Evolutionary conservation across 2,329 filamentous ascomycete genomes (phyloP), one percentile per base, ranked within the genome.

Genomic region (Sporothrix schenckii): DNA sequence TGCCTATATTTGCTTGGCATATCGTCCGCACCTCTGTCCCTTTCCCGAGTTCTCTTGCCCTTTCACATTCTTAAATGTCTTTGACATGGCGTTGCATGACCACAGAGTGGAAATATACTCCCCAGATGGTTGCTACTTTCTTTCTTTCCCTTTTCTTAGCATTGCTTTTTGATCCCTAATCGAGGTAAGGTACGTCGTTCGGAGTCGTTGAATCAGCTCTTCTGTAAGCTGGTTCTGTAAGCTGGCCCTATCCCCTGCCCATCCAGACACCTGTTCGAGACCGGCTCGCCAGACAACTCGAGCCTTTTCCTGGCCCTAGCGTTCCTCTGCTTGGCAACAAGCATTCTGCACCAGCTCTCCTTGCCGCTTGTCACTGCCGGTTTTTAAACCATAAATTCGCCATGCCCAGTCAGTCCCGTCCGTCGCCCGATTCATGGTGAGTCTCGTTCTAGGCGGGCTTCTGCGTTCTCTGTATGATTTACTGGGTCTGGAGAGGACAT

Each of bases 261-360:
- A 65, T 50, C 61, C 61, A 65, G 61, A 65, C 61, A 34, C 27
- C 60, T 50, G 61, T 65, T 50, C 61, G 61, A 65, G 61, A 65
- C 14, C 21, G 16, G 19, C 34, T 65, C 27, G 44, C 24, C 61
- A 50, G 41, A 27, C 3, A 10, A 50, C 61, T 65, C 61, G 44
- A 44, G 27, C 61, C 61, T 50, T 24, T 50, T 49, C 9, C 44
- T 65, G 61, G 61, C 47, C 47, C 61, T 44, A 50, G 61, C 61
- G 61, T 63, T 27, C 24, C 19, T 65, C 21, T 60, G 52, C 50
- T 60, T 60, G 11, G 11, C 41, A 44, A 13, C 41, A 44, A 44
- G 39, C 41, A 47, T 24, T 47, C 14, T 47, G 39, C 39, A 21
- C n/a, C 58, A 13, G 16, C n/a, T 24, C 58, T 16, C 39, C 58